phyloP scores from a whole-genome alignment of 2,329 filamentous ascomycete genomes.

The Penicillium capsulatum region DNA sequence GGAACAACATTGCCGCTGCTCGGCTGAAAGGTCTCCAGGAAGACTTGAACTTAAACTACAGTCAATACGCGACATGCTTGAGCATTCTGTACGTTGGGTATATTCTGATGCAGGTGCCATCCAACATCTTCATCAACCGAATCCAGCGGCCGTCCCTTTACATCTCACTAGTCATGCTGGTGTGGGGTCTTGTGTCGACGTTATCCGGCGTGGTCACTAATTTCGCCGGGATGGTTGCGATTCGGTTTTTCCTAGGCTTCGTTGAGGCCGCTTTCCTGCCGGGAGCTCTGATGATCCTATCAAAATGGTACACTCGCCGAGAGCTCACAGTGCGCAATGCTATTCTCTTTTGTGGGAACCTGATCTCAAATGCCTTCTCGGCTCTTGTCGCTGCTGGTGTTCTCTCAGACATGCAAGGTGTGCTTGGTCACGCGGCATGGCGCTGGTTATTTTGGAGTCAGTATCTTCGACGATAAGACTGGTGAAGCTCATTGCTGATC shows the following conservation, averaged over 20 bases:
- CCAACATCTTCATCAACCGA: slow-evolving; percentile 24
- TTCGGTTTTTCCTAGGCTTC: slow-evolving; percentile 42
- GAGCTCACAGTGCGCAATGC: slow-evolving; percentile 53
- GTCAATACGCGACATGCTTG: slow-evolving; percentile 7
- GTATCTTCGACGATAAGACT: too few relatives aligned
- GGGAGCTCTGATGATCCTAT: too few relatives aligned
- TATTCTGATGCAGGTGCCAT: slow-evolving; percentile 24
- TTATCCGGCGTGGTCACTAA: slow-evolving; percentile 40
- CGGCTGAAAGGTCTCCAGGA: slow-evolving; percentile 6
- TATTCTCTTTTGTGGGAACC: slow-evolving; percentile 51
- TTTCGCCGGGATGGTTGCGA: slow-evolving; percentile 41
- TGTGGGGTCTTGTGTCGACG: slow-evolving; percentile 44
- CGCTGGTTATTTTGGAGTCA: slow-evolving; percentile 11
- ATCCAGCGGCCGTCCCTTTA: slow-evolving; percentile 30
- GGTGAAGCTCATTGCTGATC: slow-evolving; percentile 34
- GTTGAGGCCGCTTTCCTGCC: slow-evolving; percentile 16
- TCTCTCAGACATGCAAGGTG: slow-evolving; percentile 37
- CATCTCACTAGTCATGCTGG: slow-evolving; percentile 21
- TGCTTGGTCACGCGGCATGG: slow-evolving; percentile 37
- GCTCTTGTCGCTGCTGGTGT: slow-evolving; percentile 53
- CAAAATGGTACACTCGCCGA: slow-evolving; percentile 63
- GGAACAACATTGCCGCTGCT: slow-evolving; percentile 20
- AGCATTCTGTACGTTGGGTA: slow-evolving; percentile 22
- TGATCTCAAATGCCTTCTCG: slow-evolving; percentile 52
- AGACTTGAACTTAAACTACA: slow-evolving; percentile 2